Base-by-base conservation (phyloP, 2,329 filamentous ascomycete genomes). In the Colletotrichum limetticola region DNA sequence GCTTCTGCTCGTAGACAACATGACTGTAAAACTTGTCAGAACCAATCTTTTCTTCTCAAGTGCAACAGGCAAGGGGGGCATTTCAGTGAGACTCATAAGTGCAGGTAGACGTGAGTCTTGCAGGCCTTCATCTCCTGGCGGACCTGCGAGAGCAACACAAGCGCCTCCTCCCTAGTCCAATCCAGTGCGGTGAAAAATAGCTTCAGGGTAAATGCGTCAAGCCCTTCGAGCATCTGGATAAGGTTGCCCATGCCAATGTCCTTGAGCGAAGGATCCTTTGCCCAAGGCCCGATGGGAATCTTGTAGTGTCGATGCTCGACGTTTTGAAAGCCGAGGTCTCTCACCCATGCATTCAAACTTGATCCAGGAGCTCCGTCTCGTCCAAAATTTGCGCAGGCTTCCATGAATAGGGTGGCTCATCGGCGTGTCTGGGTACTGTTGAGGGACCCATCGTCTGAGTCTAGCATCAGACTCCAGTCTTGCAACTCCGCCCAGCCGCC, bases 281-380 rank as follows among this genome's bases (percentile, higher is more conserved):
- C 74, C 83, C 84, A 86, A 0, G 80, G 76, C 0, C 81, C 82
- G 11, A 81, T 77, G 0, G 82, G 82, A 52, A 80, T 71, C 68
- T 80, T 80, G 72, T 78, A 80, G 7, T 76, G 42, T 3, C 75
- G 76, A 46, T 82, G 78, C 0, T 76, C 76, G 19, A 83, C 75
- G 57, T 82, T 81, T 6, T 74, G 57, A 58, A 85, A 85, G 1
- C 84, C 83, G 2, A 82, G 80, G 1, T 66, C 63, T 2, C 75
- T 74, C 75, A 83, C 77, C 81, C 79, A 82, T 1, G 52, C 66
- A 71, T 82, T 77, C 64, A 5, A 74, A 63, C 22, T 53, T 52
- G 78, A 73, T 28, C 73, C 77, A 0, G 82, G 81, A 0, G 83
- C 77, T 28, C 80, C 74, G 9, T 80, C 78, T 3, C 77, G 81